A percentile compares a stretch with the other conserved stretches of the same genome.
These are phyloP conservation scores for Diplodia scrobiculata DNA, from an alignment of 2,329 filamentous ascomycete species.

Conservation along the genomic window DNA sequence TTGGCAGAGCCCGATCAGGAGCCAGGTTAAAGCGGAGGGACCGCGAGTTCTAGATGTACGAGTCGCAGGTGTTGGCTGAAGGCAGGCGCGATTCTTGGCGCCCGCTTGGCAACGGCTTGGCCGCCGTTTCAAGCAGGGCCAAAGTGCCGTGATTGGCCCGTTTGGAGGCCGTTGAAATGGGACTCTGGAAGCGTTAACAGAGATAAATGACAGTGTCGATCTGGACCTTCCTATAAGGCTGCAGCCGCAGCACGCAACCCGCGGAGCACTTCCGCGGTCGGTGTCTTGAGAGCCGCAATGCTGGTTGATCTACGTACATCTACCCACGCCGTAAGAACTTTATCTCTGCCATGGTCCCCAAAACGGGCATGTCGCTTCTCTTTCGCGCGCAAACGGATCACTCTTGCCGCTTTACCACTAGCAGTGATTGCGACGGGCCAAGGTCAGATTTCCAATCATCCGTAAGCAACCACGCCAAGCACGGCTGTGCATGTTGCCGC, in stretches of 20 bases:
- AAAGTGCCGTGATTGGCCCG: background rate
- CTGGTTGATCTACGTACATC: background rate
- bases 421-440: background rate
- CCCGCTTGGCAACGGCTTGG: slow-evolving; percentile 11
- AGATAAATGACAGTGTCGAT: slow-evolving; percentile 20
- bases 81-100: background rate
- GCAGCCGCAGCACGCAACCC: background rate
- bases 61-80: slow-evolving; percentile 1
- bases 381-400: background rate
- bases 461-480: background rate
- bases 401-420: background rate
- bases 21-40: slow-evolving; percentile 17
- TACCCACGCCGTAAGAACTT: background rate
- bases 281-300: background rate
- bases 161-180: background rate
- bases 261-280: background rate
- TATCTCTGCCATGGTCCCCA: background rate
- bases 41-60: slow-evolving; percentile 9
- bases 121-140: background rate
- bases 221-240: slow-evolving; percentile 24
- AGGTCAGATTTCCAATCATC: slow-evolving; percentile 5
- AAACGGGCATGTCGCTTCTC: background rate
- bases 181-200: slow-evolving; percentile 5
- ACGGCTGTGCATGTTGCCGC: background rate
- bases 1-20: background rate